Conservation (phyloP, 2,329 filamentous ascomycete species). For the Exophiala xenobiotica region DNA sequence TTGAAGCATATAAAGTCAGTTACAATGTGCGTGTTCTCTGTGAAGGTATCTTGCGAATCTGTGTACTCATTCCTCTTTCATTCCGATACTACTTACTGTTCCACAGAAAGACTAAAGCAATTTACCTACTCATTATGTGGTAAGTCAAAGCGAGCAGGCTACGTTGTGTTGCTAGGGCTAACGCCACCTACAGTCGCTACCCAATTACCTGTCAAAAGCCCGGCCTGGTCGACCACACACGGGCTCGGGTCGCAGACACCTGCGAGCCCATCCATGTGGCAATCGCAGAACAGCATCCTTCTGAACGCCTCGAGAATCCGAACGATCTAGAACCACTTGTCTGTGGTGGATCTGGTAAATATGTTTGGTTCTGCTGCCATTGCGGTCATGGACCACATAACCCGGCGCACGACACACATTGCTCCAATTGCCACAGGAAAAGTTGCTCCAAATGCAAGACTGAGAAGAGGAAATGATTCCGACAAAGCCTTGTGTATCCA, state of each 20-base stretch:
- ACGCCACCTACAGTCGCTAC: background rate
- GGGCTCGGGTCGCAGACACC: background rate
- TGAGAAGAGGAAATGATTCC: background rate
- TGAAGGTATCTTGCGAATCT: background rate
- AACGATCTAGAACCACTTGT: background rate
- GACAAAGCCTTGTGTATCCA: too few species aligned
- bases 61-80: background rate
- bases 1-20: background rate
- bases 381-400: background rate
- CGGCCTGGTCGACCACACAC: background rate
- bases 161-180: background rate
- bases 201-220: background rate
- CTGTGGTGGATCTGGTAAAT: background rate
- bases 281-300: background rate
- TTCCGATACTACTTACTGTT: background rate
- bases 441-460: background rate
- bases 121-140: background rate
- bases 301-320: background rate
- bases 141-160: background rate
- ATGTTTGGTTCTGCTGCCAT: background rate
- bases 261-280: background rate
- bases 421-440: background rate
- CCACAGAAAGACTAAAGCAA: background rate
- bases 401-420: background rate
- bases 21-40: background rate